Evolutionary conservation across 441 rosid species (phyloP).

Genomic region (Erodium trifolium): DNA sequence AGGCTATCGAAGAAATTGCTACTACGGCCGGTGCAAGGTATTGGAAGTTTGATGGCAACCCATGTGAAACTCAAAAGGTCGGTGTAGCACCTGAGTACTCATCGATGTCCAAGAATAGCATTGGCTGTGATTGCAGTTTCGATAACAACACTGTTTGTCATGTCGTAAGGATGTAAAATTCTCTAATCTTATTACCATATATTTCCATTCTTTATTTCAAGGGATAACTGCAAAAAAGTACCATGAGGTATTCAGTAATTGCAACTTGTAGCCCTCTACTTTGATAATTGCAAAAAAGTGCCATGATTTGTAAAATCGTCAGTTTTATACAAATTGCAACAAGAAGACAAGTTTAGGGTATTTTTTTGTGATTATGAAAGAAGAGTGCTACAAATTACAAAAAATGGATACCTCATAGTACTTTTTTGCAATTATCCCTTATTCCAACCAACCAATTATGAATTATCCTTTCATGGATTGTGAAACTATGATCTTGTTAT

Average conservation of each 20-base stretch:
- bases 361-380: too few species aligned
- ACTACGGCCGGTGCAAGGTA: conserved; percentile 42
- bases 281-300: too few species aligned
- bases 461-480: not conserved
- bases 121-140: conserved; percentile 40
- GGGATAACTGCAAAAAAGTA: too few species aligned
- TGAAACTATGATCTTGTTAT: not conserved
- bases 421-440: too few species aligned
- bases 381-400: too few species aligned
- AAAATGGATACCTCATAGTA: too few species aligned
- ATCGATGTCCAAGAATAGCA: conserved; percentile 22
- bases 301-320: too few species aligned
- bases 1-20: conserved; percentile 45
- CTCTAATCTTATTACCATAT: not conserved
- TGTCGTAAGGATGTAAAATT: conserved; percentile 16
- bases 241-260: too few species aligned
- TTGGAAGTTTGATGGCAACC: conserved; percentile 55
- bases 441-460: not conserved
- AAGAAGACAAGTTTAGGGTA: too few species aligned
- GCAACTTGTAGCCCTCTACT: too few species aligned
- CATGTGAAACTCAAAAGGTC: conserved; percentile 35
- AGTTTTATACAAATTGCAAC: too few species aligned
- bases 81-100: conserved; percentile 42
- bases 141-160: conserved; percentile 36
- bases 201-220: not conserved